Evolutionary conservation across 352 stramenopile genomes (phyloP), one percentile per base, ranked within the genome.

Genomic region (Pilasporangium apinafurcum): DNA sequence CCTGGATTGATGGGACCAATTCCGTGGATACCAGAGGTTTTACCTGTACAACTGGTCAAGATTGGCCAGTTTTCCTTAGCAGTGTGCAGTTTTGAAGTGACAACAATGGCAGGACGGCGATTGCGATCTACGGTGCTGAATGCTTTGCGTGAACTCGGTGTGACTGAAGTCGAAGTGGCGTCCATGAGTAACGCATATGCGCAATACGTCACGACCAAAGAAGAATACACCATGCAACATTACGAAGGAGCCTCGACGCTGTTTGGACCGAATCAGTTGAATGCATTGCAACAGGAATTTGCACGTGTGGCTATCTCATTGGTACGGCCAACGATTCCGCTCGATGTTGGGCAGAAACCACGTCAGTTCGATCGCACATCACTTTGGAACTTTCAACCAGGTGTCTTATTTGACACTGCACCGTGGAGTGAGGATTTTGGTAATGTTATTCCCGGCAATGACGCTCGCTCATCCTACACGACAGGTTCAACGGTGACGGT

Each of bases 191-290:
- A 88, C 46, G 69, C 46, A 0, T 87, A 88, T 45, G 59, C 65
- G n/a, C 54, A 65, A 25, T 88, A 88, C 45, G 49, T 83, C 36
- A 80, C 74, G 22, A 87, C 76, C 0, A 51, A 46, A 5, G 74
- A 85, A 22, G 76, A 88, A 37, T 88, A 87, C 45, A 20, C 56
- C 1, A 56, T 50, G 7, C 76, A 88, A 54, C 44, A 85, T 44
- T 88, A 88, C 45, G 76, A 88, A 52, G 76, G 76, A 14, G 68
- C 76, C 22, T 88, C 70, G 6, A 88, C 76, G 10, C 56, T 84
- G 12, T 87, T 87, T 26, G 76, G 74, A 8, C 73, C 71, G 1
- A 85, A 87, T 21, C 70, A 84, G 38, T 41, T 88, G 5, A 55
- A 40, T 12, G 76, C 65, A 2, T 41, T 85, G n/a, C 64, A 78